These are phyloP conservation scores for Lactuca saligna DNA, from an alignment of 129 eudicot species.

Conservation along the genomic window DNA sequence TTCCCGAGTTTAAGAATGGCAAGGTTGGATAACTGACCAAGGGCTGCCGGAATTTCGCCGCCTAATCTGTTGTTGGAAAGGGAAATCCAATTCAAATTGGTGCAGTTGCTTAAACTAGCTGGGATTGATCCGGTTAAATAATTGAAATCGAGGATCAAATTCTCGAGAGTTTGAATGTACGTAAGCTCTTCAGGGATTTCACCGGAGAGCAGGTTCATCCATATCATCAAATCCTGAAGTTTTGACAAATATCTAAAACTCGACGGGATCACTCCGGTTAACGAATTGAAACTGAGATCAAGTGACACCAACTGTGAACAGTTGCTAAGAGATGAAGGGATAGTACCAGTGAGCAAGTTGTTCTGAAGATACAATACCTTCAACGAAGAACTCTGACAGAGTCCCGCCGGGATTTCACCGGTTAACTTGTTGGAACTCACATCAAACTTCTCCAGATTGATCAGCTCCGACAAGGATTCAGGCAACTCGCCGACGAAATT, in stretches of 20 bases:
- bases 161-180: conserved; percentile 56
- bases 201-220: conserved; percentile 82
- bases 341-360: conserved; percentile 55
- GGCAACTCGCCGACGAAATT: conserved; percentile 49
- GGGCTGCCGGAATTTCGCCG: conserved; percentile 72
- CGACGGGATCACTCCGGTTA: conserved; percentile 71
- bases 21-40: conserved; percentile 61
- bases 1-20: conserved; percentile 90
- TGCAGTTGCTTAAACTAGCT: conserved; percentile 64
- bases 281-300: conserved; percentile 83
- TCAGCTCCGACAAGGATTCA: conserved; percentile 39
- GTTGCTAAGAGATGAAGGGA: conserved; percentile 63
- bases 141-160: conserved; percentile 82
- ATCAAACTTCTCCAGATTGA: conserved; percentile 54
- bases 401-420: conserved; percentile 53
- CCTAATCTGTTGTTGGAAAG: conserved; percentile 59
- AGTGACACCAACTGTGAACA: conserved; percentile 73
- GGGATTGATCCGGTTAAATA: conserved; percentile 68
- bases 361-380: conserved; percentile 80
- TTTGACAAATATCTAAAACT: conserved; percentile 64
- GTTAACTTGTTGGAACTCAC: conserved; percentile 62
- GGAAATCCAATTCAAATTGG: conserved; percentile 79
- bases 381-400: conserved; percentile 45
- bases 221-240: conserved; percentile 69
- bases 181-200: conserved; percentile 83